Evolutionary conservation across 2,329 filamentous ascomycete species (phyloP).

Genomic region (Botrytis tulipae): DNA sequence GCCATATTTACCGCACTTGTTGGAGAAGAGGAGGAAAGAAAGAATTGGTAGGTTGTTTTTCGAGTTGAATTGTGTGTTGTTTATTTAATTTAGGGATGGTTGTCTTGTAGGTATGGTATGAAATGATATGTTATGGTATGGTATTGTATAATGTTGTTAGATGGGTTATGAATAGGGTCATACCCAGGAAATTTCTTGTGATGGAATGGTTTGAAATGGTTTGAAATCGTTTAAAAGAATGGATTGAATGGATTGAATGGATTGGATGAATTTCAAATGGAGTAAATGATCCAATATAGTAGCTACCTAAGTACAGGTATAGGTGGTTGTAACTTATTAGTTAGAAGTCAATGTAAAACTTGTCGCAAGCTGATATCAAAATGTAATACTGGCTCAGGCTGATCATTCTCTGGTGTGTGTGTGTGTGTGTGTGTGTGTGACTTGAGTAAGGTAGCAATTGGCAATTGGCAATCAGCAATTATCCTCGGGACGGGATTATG

Average conservation of each 20-base stretch:
- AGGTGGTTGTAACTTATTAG: neutral
- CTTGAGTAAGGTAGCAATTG: neutral
- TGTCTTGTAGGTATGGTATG: neutral
- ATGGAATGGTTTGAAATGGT: neutral
- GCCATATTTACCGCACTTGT: conserved; percentile 31
- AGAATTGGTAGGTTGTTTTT: conserved; percentile 28
- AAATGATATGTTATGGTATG: neutral
- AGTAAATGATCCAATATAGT: neutral
- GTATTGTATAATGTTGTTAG: neutral
- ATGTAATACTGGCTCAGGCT: neutral
- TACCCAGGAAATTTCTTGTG: neutral
- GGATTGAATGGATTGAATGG: neutral
- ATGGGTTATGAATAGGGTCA: neutral
- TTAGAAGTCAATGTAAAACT: neutral
- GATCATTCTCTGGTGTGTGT: neutral
- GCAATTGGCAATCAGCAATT: neutral
- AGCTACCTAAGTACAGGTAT: neutral
- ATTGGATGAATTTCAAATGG: neutral
- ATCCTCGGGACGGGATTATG: neutral
- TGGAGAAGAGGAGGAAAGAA: conserved; percentile 34
- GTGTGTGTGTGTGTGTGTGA: neutral
- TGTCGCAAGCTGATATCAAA: conserved; percentile 6
- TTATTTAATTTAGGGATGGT: neutral
- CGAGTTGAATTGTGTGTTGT: conserved; percentile 23
- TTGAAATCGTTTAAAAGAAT: neutral